phyloP scores from a whole-genome alignment of 345 rosid species.

The Nephelium lappaceum region DNA sequence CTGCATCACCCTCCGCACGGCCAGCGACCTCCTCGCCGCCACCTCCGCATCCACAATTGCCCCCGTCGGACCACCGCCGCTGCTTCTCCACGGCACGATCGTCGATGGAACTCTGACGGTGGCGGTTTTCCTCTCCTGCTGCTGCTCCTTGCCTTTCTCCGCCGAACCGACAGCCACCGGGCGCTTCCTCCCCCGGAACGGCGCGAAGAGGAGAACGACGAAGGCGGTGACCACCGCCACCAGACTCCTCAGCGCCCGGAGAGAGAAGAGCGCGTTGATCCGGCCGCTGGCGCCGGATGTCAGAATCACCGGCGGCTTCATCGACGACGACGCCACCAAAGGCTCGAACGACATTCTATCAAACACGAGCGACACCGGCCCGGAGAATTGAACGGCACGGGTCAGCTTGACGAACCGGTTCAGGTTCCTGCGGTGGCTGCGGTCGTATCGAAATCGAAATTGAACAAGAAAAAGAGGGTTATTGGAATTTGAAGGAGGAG shows the following conservation, averaged over 20 bases:
- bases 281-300: conserved; percentile 93
- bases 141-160: conserved; percentile 49
- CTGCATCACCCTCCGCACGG: conserved; percentile 59
- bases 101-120: conserved; percentile 50
- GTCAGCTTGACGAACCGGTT: not conserved
- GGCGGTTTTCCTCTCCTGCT: conserved; percentile 35
- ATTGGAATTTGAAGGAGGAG: not conserved
- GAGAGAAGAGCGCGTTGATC: conserved; percentile 62
- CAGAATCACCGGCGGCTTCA: conserved; percentile 47
- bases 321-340: conserved; percentile 14
- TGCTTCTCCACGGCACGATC: conserved; percentile 57
- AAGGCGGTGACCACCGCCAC: conserved; percentile 47
- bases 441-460: not conserved
- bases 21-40: conserved; percentile 61
- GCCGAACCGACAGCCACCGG: conserved; percentile 24
- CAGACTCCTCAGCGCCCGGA: conserved; percentile 47
- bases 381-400: not conserved
- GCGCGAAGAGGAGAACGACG: conserved; percentile 53
- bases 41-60: conserved; percentile 63
- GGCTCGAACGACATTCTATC: conserved; percentile 45
- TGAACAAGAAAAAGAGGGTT: not conserved
- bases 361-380: not conserved
- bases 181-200: conserved; percentile 49
- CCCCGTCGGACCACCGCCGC: conserved; percentile 18
- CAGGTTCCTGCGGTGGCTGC: not conserved